Conservation (phyloP, 768 basidiomycete genomes). For the Dictyophora rubrovolvata region DNA sequence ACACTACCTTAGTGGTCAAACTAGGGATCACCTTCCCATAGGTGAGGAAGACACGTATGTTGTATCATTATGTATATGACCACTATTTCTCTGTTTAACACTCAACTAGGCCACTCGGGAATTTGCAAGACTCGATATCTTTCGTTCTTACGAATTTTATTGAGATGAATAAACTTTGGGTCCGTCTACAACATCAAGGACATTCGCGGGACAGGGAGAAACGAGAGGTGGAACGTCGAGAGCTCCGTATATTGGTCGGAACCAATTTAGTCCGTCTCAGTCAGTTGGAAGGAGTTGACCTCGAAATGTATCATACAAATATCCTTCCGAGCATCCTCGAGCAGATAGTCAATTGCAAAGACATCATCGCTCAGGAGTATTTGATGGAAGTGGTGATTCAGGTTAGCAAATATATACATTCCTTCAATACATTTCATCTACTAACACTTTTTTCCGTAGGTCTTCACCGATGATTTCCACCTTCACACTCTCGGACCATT, state of each 20-base stretch:
- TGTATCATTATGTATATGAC: not conserved
- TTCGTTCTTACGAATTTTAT: constrained; percentile 98
- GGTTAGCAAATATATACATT: constrained; percentile 34
- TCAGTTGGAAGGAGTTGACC: constrained; percentile 92
- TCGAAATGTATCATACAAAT: constrained; percentile 75
- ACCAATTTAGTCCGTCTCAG: constrained; percentile 94
- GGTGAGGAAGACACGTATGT: constrained; percentile 70
- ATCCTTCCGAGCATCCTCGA: constrained; percentile 92
- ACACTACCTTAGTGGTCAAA: constrained; percentile 96
- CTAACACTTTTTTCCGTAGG: constrained; percentile 33
- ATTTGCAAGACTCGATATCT: constrained; percentile 87
- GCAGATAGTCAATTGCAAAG: constrained; percentile 97
- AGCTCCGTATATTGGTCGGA: constrained; percentile 91
- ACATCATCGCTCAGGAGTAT: constrained; percentile 98
- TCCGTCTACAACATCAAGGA: constrained; percentile 94
- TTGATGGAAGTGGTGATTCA: constrained; percentile 99
- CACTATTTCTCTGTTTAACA: constrained; percentile 14
- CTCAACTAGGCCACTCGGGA: constrained; percentile 60
- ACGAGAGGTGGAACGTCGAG: constrained; percentile 90
- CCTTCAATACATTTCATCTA: not conserved
- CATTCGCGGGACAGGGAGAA: constrained; percentile 96
- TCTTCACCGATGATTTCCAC: constrained; percentile 98
- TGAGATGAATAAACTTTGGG: constrained; percentile 99
- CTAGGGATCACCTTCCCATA: constrained; percentile 89
- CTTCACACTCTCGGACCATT: constrained; percentile 93